phyloP scores from a whole-genome alignment of 805 yeast species.

The Nematodospora valgi region DNA sequence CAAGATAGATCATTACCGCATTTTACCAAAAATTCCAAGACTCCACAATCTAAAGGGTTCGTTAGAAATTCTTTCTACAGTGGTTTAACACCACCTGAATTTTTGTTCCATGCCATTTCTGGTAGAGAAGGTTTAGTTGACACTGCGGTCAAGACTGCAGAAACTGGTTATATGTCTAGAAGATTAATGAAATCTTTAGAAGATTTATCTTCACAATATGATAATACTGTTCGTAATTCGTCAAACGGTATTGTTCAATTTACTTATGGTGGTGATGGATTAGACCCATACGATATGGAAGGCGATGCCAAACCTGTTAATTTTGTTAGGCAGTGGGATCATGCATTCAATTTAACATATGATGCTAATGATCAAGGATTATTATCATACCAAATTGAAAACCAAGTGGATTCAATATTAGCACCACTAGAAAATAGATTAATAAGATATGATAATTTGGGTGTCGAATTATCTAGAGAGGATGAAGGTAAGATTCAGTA shows the following conservation, averaged over 20 bases:
- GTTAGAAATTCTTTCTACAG: slow-evolving; percentile 93
- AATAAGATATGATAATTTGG: slow-evolving; percentile 70
- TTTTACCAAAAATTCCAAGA: slow-evolving; percentile 90
- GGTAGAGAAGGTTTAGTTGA: slow-evolving; percentile 99
- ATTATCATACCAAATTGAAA: slow-evolving; percentile 66
- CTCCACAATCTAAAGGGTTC: slow-evolving; percentile 97
- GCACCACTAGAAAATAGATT: slow-evolving; percentile 58
- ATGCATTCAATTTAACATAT: slow-evolving; percentile 72
- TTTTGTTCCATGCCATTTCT: slow-evolving; percentile 96
- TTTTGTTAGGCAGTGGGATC: slow-evolving; percentile 92
- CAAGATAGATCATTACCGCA: slow-evolving; percentile 98
- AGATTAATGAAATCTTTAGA: slow-evolving; percentile 96
- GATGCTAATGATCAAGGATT: slow-evolving; percentile 51
- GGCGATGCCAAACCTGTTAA: slow-evolving; percentile 98
- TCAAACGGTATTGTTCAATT: slow-evolving; percentile 96
- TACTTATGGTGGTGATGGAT: slow-evolving; percentile 97
- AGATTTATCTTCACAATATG: slow-evolving; percentile 91
- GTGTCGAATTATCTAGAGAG: slow-evolving; percentile 42
- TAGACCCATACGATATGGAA: slow-evolving; percentile 98
- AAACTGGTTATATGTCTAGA: slow-evolving; percentile 98
- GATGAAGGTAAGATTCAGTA: slow-evolving; percentile 51
- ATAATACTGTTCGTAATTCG: slow-evolving; percentile 91
- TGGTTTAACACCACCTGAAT: slow-evolving; percentile 95
- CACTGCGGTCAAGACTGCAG: slow-evolving; percentile 99
- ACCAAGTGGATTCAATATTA: slow-evolving; percentile 53